phyloP scores from a whole-genome alignment of 106 monocot species.

The Gastrodia elata region DNA sequence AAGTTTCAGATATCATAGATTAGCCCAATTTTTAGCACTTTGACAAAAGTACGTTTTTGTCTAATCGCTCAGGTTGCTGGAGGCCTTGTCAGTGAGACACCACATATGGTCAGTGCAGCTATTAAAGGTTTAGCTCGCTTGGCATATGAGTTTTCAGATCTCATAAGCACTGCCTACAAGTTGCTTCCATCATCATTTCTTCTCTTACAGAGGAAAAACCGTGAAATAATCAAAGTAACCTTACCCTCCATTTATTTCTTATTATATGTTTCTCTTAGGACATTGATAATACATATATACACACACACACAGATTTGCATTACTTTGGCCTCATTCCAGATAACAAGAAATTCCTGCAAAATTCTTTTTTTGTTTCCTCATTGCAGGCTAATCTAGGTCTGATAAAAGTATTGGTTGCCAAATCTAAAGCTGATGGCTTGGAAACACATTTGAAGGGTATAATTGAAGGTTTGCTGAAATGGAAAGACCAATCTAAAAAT shows the following conservation, averaged over 20 bases:
- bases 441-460: conserved; percentile 60
- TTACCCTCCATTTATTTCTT: conserved; percentile 3
- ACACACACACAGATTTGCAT: too few species aligned
- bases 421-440: conserved; percentile 63
- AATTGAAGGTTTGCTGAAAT: conserved; percentile 74
- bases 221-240: conserved; percentile 78
- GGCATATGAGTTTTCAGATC: conserved; percentile 98
- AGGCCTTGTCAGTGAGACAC: conserved; percentile 59
- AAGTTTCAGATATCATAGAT: neutral
- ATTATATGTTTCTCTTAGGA: neutral
- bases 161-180: conserved; percentile 63
- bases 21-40: neutral
- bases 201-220: conserved; percentile 75
- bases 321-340: neutral
- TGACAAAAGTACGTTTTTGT: neutral
- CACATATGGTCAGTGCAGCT: conserved; percentile 88
- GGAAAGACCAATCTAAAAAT: conserved; percentile 76
- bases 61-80: conserved; percentile 50
- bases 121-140: conserved; percentile 85
- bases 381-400: conserved; percentile 87
- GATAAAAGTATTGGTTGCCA: conserved; percentile 84
- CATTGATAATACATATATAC: neutral
- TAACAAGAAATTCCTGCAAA: neutral
- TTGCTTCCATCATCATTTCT: conserved; percentile 84
- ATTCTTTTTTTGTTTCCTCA: neutral